These are phyloP conservation scores for Fusarium pseudocircinatum DNA, from an alignment of 2,329 filamentous ascomycete species.

Conservation along the genomic window DNA sequence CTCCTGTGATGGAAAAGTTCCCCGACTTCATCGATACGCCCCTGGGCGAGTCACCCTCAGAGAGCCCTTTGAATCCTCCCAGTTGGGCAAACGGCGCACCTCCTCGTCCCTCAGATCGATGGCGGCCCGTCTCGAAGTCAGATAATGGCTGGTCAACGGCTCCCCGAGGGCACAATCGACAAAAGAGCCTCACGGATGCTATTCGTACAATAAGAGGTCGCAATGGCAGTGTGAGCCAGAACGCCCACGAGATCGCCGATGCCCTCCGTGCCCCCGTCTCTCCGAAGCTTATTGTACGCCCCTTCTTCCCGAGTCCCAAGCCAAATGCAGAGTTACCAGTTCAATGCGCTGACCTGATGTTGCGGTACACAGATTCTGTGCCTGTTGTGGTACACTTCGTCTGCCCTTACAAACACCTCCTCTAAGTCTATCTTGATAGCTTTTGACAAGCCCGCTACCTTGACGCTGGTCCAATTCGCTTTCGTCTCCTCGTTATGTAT, in stretches of 20 bases:
- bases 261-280: conserved; percentile 91
- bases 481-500: conserved; percentile 92
- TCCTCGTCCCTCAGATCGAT: conserved; percentile 44
- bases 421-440: conserved; percentile 96
- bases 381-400: conserved; percentile 92
- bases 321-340: conserved; percentile 9
- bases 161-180: conserved; percentile 69
- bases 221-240: conserved; percentile 88
- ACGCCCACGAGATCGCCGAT: conserved; percentile 92
- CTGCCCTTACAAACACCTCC: conserved; percentile 95
- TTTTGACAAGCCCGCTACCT: conserved; percentile 87
- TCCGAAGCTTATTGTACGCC: conserved; percentile 80
- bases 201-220: conserved; percentile 82
- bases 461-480: conserved; percentile 92
- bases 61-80: conserved; percentile 42
- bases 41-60: conserved; percentile 42
- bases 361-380: conserved; percentile 75
- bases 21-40: conserved; percentile 62
- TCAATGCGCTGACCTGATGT: conserved; percentile 36
- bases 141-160: conserved; percentile 42
- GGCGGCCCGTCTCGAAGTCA: conserved; percentile 42
- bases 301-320: conserved; percentile 11
- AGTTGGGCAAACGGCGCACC: conserved; percentile 44
- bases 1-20: conserved; percentile 62
- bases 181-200: conserved; percentile 92